Evolutionary conservation across 169 alveolate species (phyloP), one percentile per base, ranked within the genome.

Genomic region (Ichthyophthirius multifiliis): DNA sequence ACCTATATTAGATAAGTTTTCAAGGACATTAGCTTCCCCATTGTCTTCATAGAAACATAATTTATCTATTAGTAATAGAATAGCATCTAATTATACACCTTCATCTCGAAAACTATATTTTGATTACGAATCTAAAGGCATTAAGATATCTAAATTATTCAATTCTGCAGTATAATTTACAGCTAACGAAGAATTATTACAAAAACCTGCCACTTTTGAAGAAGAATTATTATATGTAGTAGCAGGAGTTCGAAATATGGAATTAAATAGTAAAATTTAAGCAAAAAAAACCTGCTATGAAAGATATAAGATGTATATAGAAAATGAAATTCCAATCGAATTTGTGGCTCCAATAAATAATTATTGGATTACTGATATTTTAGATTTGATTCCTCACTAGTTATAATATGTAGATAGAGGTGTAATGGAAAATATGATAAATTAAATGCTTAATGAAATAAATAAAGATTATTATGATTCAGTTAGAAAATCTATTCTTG

Each of bases 1-100:
- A 9, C 96, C 96, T 5, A 93, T 93, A 4, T 86, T 93, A 30
- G 94, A 89, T 63, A 91, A 86, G 12, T 93, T 93, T 84, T 75
- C 88, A 31, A 80, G 96, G 62, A 93, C 96, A 15, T 46, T 90
- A 45, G 96, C 96, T 12, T 94, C 96, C 3, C 96, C 96, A 0
- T 83, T 93, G n/a, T 63, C 90, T 13, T 84, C 90, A 10, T 63
- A 82, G 83, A 83, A 89, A 76, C 93, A 86, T 32, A 89, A 93
- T 79, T 76, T 91, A 46, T 79, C 93, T 41, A 94, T 92, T 1
- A 82, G 92, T 16, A 92, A 83, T 35, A 74, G 95, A 64, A 89
- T 93, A 20, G 96, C 95, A 9, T 86, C 93, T 12, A 90, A 93
- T 76, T 89, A 85, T 65, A 83, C 93, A 35, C 90, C 89, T 13